phyloP scores from a whole-genome alignment of 2,329 filamentous ascomycete species.

The Aspergillus costaricaensis region DNA sequence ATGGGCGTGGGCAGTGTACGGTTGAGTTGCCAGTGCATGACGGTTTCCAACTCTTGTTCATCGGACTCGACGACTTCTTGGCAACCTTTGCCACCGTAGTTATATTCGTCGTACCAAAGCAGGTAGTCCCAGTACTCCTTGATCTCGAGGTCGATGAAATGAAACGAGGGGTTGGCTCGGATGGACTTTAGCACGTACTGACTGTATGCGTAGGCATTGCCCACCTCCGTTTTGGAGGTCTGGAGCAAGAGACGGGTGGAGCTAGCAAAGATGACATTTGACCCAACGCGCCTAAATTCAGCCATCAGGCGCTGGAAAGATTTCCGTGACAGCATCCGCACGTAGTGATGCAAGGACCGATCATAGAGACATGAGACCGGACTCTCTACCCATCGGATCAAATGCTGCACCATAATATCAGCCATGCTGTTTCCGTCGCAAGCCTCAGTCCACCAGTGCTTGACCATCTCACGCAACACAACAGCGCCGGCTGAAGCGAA shows the following conservation, averaged over 20 bases:
- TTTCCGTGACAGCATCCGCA: slow-evolving; percentile 98
- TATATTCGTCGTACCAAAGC: slow-evolving; percentile 98
- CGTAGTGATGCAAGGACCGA: slow-evolving; percentile 89
- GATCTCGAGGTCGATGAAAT: slow-evolving; percentile 95
- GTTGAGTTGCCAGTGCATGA: slow-evolving; percentile 98
- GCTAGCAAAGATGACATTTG: slow-evolving; percentile 92
- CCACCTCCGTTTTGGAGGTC: slow-evolving; percentile 94
- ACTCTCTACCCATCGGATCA: slow-evolving; percentile 95
- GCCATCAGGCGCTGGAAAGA: slow-evolving; percentile 96
- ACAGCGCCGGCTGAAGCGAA: slow-evolving; percentile 90
- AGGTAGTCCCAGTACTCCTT: slow-evolving; percentile 99
- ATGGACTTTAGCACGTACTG: slow-evolving; percentile 98
- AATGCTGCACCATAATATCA: slow-evolving; percentile 93
- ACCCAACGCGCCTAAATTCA: slow-evolving; percentile 92
- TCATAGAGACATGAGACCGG: slow-evolving; percentile 95
- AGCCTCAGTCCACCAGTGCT: slow-evolving; percentile 96
- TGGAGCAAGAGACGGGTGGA: slow-evolving; percentile 87
- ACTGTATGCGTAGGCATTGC: slow-evolving; percentile 93
- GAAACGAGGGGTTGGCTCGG: slow-evolving; percentile 90
- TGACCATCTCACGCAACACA: slow-evolving; percentile 96
- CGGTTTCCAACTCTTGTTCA: slow-evolving; percentile 78
- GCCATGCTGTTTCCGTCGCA: slow-evolving; percentile 90
- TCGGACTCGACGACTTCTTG: slow-evolving; percentile 74
- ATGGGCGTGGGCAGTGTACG: slow-evolving; percentile 81
- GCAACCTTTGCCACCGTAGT: slow-evolving; percentile 94